Evolutionary conservation across 225 moss, liverwort and hornwort species (phyloP).

Genomic region (Marchantia paleacea): DNA sequence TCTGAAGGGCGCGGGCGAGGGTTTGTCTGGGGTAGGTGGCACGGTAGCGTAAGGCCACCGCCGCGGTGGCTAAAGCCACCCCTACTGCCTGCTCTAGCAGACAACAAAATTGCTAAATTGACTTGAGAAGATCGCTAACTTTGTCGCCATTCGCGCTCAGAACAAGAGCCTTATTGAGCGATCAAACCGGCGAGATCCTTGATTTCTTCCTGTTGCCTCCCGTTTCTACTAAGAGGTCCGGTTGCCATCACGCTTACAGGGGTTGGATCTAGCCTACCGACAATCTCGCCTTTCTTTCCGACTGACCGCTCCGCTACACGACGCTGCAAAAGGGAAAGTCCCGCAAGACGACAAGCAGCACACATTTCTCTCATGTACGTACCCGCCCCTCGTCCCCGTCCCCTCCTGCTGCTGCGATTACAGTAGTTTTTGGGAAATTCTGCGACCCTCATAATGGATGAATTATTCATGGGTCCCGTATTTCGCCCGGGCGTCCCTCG

Average conservation of each 20-base stretch:
- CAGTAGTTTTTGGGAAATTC: too few species aligned
- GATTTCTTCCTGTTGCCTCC: neutral
- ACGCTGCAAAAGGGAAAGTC: neutral
- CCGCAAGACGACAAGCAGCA: slow-evolving; percentile 4
- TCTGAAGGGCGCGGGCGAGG: neutral
- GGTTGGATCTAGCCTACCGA: too few species aligned
- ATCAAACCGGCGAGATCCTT: neutral
- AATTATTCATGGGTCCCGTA: neutral
- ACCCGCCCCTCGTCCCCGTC: neutral
- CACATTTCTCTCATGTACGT: slow-evolving; percentile 3
- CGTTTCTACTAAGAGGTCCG: too few species aligned
- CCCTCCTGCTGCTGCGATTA: neutral
- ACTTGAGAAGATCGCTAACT: neutral
- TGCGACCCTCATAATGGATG: neutral
- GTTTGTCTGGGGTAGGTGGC: neutral
- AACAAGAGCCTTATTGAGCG: neutral
- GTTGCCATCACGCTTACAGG: too few species aligned
- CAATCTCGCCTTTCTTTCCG: neutral
- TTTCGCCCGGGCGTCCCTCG: neutral
- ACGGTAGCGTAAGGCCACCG: neutral
- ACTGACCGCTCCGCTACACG: neutral
- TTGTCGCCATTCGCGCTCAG: neutral
- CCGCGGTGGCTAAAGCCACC: neutral
- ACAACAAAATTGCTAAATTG: neutral
- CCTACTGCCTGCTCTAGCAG: neutral